Conservation (phyloP, 192 early-diverging fungal species). For the Linnemannia schmuckeri region DNA sequence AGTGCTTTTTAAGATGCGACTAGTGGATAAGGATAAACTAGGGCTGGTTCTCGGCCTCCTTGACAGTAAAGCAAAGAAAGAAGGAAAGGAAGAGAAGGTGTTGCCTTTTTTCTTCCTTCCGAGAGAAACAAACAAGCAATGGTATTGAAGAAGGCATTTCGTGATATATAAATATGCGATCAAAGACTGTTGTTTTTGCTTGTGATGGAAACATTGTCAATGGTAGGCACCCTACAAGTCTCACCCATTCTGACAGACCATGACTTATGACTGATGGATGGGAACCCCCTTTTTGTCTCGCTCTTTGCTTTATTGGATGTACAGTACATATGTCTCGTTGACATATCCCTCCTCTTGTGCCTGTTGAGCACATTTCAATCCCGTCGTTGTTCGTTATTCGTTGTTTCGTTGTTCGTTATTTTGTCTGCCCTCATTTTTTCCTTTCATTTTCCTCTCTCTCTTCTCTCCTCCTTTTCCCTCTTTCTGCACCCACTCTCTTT, state of each 20-base stretch:
- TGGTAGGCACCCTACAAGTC: neutral
- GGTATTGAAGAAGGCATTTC: no score
- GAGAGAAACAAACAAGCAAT: no score
- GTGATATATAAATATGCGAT: no score
- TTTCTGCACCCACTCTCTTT: neutral
- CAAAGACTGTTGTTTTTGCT: neutral
- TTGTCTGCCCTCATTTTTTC: neutral
- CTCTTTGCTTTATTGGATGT: neutral
- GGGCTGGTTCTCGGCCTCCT: no score
- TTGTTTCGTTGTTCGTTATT: neutral
- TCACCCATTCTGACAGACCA: neutral
- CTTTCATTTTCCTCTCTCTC: neutral
- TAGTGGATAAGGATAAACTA: neutral
- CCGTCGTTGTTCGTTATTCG: neutral
- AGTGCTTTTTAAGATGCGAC: neutral
- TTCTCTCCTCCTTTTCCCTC: neutral
- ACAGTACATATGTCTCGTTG: neutral
- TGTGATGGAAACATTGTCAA: neutral
- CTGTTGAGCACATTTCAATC: constrained; percentile 1
- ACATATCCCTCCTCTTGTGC: neutral
- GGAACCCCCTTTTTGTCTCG: neutral
- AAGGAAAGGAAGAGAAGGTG: no score
- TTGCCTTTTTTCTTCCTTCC: no score
- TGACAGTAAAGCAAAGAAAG: no score
- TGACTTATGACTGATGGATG: neutral